Evolutionary conservation across 257 asterid genomes (phyloP).

Genomic region (Solanum arcanum): DNA sequence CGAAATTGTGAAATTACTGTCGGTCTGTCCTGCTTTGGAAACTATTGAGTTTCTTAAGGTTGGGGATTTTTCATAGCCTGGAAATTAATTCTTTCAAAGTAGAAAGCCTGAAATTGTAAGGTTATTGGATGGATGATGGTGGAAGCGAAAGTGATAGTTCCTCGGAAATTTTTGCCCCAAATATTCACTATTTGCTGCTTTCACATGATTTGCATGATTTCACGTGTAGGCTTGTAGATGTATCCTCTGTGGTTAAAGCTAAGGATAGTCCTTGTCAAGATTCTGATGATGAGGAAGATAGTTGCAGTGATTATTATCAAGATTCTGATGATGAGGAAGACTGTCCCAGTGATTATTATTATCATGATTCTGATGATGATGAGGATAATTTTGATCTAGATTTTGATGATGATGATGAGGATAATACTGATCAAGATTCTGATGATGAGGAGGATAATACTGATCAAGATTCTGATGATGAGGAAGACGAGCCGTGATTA

Average conservation of each 20-base stretch:
- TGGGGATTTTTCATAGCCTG: not conserved
- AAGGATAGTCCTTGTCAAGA: not conserved
- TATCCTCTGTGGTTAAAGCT: not conserved
- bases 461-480: not conserved
- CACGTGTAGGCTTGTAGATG: not conserved
- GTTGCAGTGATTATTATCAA: not conserved
- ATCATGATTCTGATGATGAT: not conserved
- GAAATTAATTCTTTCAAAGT: not conserved
- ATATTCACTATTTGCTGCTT: not conserved
- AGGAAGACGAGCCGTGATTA: not conserved
- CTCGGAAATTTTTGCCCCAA: not conserved
- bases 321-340: not conserved
- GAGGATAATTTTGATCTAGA: not conserved
- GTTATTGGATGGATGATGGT: not conserved
- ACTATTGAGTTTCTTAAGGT: not conserved
- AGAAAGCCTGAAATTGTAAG: not conserved
- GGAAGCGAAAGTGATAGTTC: not conserved
- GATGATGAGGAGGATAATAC: not conserved
- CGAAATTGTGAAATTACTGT: not conserved
- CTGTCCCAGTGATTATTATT: not conserved
- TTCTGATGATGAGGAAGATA: not conserved
- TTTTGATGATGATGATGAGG: not conserved
- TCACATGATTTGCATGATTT: not conserved
- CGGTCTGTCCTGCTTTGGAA: not conserved
- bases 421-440: not conserved